phyloP scores from a whole-genome alignment of 2,329 filamentous ascomycete genomes.

The Beauveria asiatica region DNA sequence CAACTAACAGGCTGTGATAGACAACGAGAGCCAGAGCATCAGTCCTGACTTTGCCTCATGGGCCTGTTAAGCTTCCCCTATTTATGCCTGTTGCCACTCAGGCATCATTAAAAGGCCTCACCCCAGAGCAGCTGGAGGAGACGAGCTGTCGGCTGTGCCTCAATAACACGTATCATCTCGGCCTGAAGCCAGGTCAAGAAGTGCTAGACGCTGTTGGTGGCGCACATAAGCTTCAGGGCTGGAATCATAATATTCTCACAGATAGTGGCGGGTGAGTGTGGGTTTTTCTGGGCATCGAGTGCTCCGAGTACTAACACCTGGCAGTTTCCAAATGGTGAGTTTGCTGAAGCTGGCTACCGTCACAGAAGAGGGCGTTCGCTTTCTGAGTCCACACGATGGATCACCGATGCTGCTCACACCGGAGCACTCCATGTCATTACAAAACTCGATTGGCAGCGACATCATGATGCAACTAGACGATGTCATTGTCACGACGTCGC shows the following conservation, averaged over 20 bases:
- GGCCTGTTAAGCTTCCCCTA: slow-evolving; percentile 77
- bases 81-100: slow-evolving; percentile 99
- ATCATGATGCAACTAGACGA: slow-evolving; percentile 99
- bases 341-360: slow-evolving; percentile 86
- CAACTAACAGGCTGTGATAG: slow-evolving; percentile 35
- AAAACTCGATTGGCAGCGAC: slow-evolving; percentile 95
- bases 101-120: slow-evolving; percentile 88
- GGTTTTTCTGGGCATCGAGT: slow-evolving; percentile 14
- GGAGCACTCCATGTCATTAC: slow-evolving; percentile 90
- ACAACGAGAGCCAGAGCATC: slow-evolving; percentile 92
- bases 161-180: slow-evolving; percentile 97
- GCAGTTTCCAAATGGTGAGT: slow-evolving; percentile 97
- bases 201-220: slow-evolving; percentile 82
- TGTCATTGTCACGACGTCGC: slow-evolving; percentile 91
- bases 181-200: slow-evolving; percentile 87
- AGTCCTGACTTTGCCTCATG: slow-evolving; percentile 80
- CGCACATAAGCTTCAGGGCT: slow-evolving; percentile 89
- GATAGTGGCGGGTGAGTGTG: slow-evolving; percentile 57
- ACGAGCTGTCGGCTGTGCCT: slow-evolving; percentile 85
- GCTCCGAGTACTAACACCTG: background rate
- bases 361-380: slow-evolving; percentile 91
- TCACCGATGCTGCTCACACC: slow-evolving; percentile 94
- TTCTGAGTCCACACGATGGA: slow-evolving; percentile 93
- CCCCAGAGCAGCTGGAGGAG: slow-evolving; percentile 82
- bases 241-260: slow-evolving; percentile 91